A percentile compares a stretch with the other conserved stretches of the same genome.
Conservation (phyloP, 2,329 filamentous ascomycete genomes). For the Geoglossum cookeanum region DNA sequence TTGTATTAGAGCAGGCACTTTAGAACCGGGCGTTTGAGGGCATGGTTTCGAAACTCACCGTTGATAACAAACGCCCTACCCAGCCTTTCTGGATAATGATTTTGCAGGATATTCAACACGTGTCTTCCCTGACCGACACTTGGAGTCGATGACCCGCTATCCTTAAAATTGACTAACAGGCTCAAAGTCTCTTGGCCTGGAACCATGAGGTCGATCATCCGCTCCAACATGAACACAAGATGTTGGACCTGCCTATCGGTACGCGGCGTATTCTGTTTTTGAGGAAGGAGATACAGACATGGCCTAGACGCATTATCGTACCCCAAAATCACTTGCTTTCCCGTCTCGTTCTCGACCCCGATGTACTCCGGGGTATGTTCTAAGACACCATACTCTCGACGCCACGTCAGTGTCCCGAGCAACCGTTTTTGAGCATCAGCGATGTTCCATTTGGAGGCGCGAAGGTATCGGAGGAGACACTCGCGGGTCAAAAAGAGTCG, state of each 20-base stretch:
- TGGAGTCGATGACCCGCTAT: conserved; percentile 59
- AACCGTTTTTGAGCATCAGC: conserved; percentile 61
- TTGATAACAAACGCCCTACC: conserved; percentile 82
- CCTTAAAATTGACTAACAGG: conserved; percentile 81
- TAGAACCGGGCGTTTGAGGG: neutral
- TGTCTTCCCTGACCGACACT: conserved; percentile 58
- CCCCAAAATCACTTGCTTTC: conserved; percentile 79
- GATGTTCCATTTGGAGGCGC: conserved; percentile 79
- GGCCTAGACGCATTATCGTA: conserved; percentile 75
- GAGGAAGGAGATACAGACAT: conserved; percentile 78
- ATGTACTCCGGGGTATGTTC: conserved; percentile 65
- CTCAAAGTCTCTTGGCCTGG: conserved; percentile 72
- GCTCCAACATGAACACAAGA: conserved; percentile 88
- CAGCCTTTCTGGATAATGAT: conserved; percentile 84
- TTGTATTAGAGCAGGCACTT: conserved; percentile 3
- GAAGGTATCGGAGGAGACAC: conserved; percentile 79
- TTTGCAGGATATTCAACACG: conserved; percentile 80
- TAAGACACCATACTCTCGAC: conserved; percentile 72
- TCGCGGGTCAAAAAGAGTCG: conserved; percentile 82
- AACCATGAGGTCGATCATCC: conserved; percentile 71
- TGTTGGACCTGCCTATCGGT: conserved; percentile 80
- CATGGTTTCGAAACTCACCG: conserved; percentile 29
- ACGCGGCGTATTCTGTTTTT: conserved; percentile 77
- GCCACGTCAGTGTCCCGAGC: conserved; percentile 65
- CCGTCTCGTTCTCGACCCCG: conserved; percentile 84